Evolutionary conservation across 1,284 basidiomycete species (phyloP), one percentile per base, ranked within the genome.

Genomic region (Malassezia brasiliensis): DNA sequence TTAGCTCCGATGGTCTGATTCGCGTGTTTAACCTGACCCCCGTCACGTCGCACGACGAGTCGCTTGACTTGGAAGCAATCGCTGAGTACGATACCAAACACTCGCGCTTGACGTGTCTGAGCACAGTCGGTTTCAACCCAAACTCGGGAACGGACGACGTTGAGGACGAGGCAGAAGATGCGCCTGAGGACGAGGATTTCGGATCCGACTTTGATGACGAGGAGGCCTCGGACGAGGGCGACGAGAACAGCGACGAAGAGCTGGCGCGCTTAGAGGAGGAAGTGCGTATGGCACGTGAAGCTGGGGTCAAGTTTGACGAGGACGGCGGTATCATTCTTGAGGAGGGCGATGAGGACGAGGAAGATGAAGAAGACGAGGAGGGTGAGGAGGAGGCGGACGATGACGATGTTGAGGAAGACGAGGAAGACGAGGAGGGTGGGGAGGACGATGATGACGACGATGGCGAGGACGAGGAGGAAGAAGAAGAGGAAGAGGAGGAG

Each of bases 1-100:
- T 72, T 57, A 69, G 65, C n/a, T 72, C 72, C 0, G 72, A 74
- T 50, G 72, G 72, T 7, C 55, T 60, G 9, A 64, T 74, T 44
- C 67, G 69, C 34, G 63, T 67, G 10, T 74, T 70, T 40, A 63
- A 72, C 45, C 59, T 72, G 25, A 49, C 48, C 10, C 2, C 50
- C 14, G 25, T 37, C 8, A 22, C 37, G 7, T 17, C 25, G 12
- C 36, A 35, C 6, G 47, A 46, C n/a, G 51, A 38, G 19, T 8
- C n/a, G 7, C 37, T 62, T 35, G 44, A 46, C 6, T 47, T 67
- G 7, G 46, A 63, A 28, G 46, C 65, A 32, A 47, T 62, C 25
- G 69, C 61, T 9, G 15, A 40, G 28, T 68, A 65, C 47, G 62
- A 69, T 46, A 74, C 72, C 25, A 65, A 66, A 20, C 65, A 67